A percentile compares a stretch with the other conserved stretches of the same genome.
These are phyloP conservation scores for Tetrapisispora pingtungensis DNA, from an alignment of 805 yeast genomes.

Conservation along the genomic window DNA sequence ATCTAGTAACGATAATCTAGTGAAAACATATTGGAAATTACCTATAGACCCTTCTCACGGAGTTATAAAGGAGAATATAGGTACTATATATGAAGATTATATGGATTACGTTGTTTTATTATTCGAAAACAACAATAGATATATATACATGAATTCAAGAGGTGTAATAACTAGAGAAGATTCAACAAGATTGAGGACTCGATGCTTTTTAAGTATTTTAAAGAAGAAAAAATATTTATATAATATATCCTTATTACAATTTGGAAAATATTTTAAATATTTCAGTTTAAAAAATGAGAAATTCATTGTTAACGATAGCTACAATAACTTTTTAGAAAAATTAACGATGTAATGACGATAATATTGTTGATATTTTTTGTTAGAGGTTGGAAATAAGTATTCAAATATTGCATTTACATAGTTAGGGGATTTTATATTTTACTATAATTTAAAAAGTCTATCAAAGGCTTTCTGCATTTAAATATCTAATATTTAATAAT, in stretches of 20 bases:
- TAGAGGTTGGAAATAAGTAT: no score
- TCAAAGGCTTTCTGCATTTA: no score
- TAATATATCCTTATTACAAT: background rate
- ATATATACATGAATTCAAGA: background rate
- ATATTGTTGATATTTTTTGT: no score
- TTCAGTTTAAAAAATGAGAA: background rate
- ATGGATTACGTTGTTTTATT: background rate
- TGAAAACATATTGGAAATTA: background rate
- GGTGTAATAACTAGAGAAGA: background rate
- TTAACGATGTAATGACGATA: no score
- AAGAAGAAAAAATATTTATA: background rate
- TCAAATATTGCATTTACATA: no score
- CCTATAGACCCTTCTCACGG: background rate
- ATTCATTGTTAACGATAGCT: background rate
- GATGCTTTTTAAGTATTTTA: no score
- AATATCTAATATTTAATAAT: no score
- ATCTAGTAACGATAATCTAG: background rate
- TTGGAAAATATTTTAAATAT: background rate
- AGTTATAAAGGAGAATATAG: background rate
- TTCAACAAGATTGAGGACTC: no score
- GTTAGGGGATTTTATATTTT: no score
- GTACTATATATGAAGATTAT: background rate
- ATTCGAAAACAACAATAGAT: background rate
- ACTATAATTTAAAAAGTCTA: no score
- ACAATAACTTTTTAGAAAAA: background rate